Evolutionary conservation across 2,329 filamentous ascomycete species (phyloP), one percentile per base, ranked within the genome.

Genomic region (Teratosphaeria viscida): DNA sequence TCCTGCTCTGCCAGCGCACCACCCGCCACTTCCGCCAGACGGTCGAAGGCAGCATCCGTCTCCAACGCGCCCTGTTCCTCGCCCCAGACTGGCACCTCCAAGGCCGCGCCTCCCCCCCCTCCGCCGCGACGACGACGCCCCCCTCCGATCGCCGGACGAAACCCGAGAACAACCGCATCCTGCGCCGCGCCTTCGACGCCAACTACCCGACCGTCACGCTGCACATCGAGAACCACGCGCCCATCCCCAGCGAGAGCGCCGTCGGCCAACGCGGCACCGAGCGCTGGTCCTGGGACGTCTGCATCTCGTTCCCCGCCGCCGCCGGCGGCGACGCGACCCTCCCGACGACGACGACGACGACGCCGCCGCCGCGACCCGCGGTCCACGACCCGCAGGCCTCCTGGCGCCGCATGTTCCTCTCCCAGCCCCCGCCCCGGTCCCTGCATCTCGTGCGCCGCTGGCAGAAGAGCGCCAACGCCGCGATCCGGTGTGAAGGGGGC

Each of bases 21-120:
- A 66, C 64, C 47, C 64, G 57, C 27, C 59, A 58, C 54, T 74
- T 72, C 64, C 65, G 63, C 35, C 54, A 62, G 47, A 67, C 68
- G 3, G 67, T 70, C 54, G 58, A 60, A 56, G 60, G 65, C 57
- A 71, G 68, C 53, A 59, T 67, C 11, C 61, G 59, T 23, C 64
- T 74, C 23, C 71, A 71, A 56, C 64, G 66, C 26, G 64, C 67
- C 39, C 70, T 74, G 10, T 74, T 74, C 63, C 61, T 74, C 52
- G 66, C 66, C 19, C 68, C 72, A n/a, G 63, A 71, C 35, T 71
- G 70, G 70, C 60, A 64, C 3, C 63, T 71, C 39, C 63, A 68
- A 64, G 61, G 63, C 47, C 61, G 65, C 43, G 53, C 64, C 7
- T 66, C 67, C 62, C 61, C 65, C 58, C 61, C 65, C 37, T 66